A percentile compares a stretch with the other conserved stretches of the same genome.
Evolutionary conservation across 257 asterid species (phyloP).

Genomic region (Anisodus acutangulus): DNA sequence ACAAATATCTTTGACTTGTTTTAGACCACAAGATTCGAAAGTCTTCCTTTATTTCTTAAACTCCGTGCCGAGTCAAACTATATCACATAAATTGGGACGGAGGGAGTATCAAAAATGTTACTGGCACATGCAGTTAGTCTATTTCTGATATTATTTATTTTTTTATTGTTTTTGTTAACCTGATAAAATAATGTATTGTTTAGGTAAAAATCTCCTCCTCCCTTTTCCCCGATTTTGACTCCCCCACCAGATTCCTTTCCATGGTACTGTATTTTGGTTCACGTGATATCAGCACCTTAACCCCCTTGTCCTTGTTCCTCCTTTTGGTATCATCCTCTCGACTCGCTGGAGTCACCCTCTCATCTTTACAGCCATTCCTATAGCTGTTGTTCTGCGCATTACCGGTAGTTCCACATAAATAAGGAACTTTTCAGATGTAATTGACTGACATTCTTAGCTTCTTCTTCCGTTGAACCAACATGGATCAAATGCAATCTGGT

Average conservation of each 20-base stretch:
- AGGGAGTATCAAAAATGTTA: too few relatives aligned
- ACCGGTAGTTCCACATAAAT: background rate
- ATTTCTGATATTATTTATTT: too few relatives aligned
- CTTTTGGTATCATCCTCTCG: background rate
- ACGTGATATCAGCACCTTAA: background rate
- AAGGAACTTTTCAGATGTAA: background rate
- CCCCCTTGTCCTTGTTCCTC: background rate
- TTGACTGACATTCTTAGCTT: background rate
- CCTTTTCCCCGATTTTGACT: background rate
- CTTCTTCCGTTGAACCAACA: background rate
- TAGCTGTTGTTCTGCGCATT: background rate
- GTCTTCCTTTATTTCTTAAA: too few relatives aligned
- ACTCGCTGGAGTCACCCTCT: background rate
- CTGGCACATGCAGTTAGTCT: too few relatives aligned
- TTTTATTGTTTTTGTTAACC: too few relatives aligned
- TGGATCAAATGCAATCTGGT: background rate
- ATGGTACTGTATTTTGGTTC: background rate
- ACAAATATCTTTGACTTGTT: too few relatives aligned
- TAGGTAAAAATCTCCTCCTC: background rate
- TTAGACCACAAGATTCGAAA: too few relatives aligned
- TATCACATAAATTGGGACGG: too few relatives aligned
- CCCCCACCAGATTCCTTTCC: background rate
- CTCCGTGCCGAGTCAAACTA: too few relatives aligned
- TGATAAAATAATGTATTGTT: too few relatives aligned
- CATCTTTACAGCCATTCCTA: background rate